phyloP scores from a whole-genome alignment of 2,329 filamentous ascomycete species.

The Pseudofabraea citricarpa region DNA sequence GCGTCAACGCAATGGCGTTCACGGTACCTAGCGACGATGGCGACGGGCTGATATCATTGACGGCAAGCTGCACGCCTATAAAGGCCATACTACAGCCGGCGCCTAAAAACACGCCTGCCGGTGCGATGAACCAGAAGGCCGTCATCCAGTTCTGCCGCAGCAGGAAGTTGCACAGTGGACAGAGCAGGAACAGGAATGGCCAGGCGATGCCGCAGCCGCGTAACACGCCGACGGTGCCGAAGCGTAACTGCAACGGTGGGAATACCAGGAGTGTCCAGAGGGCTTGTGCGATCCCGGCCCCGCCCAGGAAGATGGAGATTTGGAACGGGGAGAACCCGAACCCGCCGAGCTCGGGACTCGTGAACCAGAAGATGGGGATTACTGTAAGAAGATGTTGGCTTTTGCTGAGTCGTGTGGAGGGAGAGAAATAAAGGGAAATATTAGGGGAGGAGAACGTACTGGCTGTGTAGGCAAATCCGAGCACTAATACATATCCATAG shows the following conservation, averaged over 20 bases:
- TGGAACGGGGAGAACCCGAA: conserved; percentile 55
- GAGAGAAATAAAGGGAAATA: not conserved
- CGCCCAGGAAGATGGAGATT: conserved; percentile 62
- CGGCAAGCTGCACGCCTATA: conserved; percentile 63
- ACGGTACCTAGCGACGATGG: conserved; percentile 62
- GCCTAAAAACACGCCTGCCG: conserved; percentile 53
- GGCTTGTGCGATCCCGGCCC: conserved; percentile 62
- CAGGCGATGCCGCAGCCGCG: conserved; percentile 52
- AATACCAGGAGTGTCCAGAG: conserved; percentile 68
- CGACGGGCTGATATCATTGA: conserved; percentile 70
- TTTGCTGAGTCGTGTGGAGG: too few relatives aligned
- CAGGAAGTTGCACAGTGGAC: conserved; percentile 52
- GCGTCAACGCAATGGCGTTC: conserved; percentile 63
- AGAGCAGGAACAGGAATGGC: conserved; percentile 56
- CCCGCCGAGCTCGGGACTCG: conserved; percentile 56
- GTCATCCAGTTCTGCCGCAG: conserved; percentile 39
- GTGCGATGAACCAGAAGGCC: conserved; percentile 24
- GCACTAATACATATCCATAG: conserved; percentile 61
- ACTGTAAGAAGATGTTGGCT: conserved; percentile 30
- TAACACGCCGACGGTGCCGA: conserved; percentile 64
- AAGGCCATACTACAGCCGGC: conserved; percentile 40
- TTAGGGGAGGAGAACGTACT: conserved; percentile 7
- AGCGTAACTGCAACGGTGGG: conserved; percentile 58
- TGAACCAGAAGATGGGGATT: conserved; percentile 64
- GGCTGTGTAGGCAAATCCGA: conserved; percentile 69